Base-by-base conservation (phyloP, 352 stramenopile genomes). In the Bremia lactucae region DNA sequence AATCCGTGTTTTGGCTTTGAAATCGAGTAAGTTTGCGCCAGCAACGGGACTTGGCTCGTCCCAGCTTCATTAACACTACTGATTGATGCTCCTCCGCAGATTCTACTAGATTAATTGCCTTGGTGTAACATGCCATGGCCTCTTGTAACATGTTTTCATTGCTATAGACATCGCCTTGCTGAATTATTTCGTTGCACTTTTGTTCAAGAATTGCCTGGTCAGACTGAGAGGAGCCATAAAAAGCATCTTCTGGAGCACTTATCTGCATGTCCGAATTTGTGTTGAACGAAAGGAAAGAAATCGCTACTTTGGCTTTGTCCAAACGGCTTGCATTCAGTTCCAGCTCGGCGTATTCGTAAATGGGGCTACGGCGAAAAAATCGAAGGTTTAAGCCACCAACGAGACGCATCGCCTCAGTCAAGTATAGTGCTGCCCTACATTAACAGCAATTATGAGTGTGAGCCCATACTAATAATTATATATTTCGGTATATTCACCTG, bases 391-490 rank as follows among this genome's bases (percentile, higher is more conserved):
- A 23, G 5, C 71, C 67, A 26, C 72, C 65, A 9, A 86, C 75
- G n/a, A 88, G 56, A 15, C 68, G 49, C 72, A 88, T 84, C 3
- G 75, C 75, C 21, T 86, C 72, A 0, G 47, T 54, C 29, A 79
- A 78, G 39, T 83, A 88, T 13, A 59, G 42, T 5, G 59, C 59
- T 40, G 74, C 58, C 28, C 66, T 82, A 28, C 1, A 51, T 23
- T 6, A 48, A 13, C 40, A 37, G 7, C 42, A 24, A 28, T 23
- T 43, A 13, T 29, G 19, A 44, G 22, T 6, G 31, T 43, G 8
- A 49, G 21, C 23, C 4, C 21, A 10, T 26, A 29, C 19, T 51
- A 47, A 21, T n/a, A 22, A 22, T n/a, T 22, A 22, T n/a, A 6
- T 20, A 24, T 5, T 10, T 18, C 16, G 48, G 9, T 14, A 34